These are phyloP conservation scores for Benincasa hispida DNA, from an alignment of 306 rosid species.

Conservation along the genomic window DNA sequence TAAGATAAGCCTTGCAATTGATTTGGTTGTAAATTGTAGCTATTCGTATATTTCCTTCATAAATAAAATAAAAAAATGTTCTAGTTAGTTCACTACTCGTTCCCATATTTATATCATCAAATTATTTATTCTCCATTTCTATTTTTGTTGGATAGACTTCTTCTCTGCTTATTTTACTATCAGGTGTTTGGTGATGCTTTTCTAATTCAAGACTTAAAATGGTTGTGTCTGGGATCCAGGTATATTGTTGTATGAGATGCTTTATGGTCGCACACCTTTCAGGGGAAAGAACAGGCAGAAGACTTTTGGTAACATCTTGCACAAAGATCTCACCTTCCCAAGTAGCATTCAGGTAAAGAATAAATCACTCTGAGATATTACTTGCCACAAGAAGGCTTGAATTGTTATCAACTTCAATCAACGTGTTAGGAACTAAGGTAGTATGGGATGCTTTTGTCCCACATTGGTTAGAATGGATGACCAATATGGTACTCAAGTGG, in stretches of 20 bases:
- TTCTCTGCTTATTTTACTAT: neutral
- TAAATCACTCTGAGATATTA: neutral
- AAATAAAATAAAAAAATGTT: neutral
- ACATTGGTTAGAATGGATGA: too few relatives aligned
- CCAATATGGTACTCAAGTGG: too few relatives aligned
- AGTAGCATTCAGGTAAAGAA: slow-evolving; percentile 73
- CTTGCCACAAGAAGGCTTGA: neutral
- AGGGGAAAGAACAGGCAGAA: slow-evolving; percentile 92
- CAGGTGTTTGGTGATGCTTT: neutral
- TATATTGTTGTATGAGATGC: slow-evolving; percentile 88
- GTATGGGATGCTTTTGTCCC: too few relatives aligned
- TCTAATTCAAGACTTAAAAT: neutral
- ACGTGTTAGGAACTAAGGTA: too few relatives aligned
- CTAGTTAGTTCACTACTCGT: neutral
- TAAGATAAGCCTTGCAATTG: neutral
- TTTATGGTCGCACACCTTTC: slow-evolving; percentile 93
- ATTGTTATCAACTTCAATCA: neutral
- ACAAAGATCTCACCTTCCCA: slow-evolving; percentile 96
- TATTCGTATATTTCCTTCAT: neutral
- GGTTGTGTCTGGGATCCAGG: slow-evolving; percentile 38
- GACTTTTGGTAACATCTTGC: slow-evolving; percentile 77
- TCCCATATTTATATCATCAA: neutral
- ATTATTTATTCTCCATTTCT: neutral
- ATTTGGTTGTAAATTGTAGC: neutral
- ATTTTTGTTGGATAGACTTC: neutral